Evolutionary conservation across 2,329 filamentous ascomycete genomes (phyloP).

Genomic region (Paramyrothecium sp.): DNA sequence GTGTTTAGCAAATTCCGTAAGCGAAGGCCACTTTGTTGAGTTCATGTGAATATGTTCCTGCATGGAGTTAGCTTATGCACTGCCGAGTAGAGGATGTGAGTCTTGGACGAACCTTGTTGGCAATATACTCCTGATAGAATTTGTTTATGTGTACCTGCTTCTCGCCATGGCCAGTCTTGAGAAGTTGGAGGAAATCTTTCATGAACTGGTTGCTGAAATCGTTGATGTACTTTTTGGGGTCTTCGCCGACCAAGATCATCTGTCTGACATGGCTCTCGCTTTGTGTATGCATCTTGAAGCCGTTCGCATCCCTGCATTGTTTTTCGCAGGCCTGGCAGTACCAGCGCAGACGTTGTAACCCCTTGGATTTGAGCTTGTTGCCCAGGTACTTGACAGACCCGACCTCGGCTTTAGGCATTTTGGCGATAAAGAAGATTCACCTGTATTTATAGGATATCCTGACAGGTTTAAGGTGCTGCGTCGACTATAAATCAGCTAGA

Average conservation of each 20-base stretch:
- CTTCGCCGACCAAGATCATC: conserved; percentile 82
- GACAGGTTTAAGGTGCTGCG: too few species aligned
- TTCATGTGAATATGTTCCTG: conserved; percentile 88
- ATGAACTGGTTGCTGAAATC: conserved; percentile 81
- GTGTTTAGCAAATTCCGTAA: conserved; percentile 88
- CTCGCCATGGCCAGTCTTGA: conserved; percentile 84
- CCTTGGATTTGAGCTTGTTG: conserved; percentile 87
- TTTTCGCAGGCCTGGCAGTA: conserved; percentile 81
- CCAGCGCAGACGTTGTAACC: conserved; percentile 79
- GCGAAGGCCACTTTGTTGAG: conserved; percentile 79
- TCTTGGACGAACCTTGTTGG: conserved; percentile 53
- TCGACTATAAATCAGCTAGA: too few species aligned
- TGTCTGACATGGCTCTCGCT: conserved; percentile 86
- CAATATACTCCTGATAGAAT: conserved; percentile 94
- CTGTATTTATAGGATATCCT: too few species aligned
- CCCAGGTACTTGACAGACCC: conserved; percentile 87
- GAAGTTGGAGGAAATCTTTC: conserved; percentile 72
- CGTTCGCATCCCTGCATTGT: conserved; percentile 74
- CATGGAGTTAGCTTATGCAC: neutral
- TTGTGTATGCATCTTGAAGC: conserved; percentile 84
- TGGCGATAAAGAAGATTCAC: conserved; percentile 25
- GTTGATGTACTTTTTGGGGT: conserved; percentile 80
- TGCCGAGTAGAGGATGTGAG: neutral
- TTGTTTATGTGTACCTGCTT: conserved; percentile 87
- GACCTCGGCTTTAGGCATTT: conserved; percentile 88